Percentiles rank a stretch among this genome's conserved stretches.
Evolutionary conservation across 768 basidiomycete genomes (phyloP).

Genomic region (Daedalea quercina): DNA sequence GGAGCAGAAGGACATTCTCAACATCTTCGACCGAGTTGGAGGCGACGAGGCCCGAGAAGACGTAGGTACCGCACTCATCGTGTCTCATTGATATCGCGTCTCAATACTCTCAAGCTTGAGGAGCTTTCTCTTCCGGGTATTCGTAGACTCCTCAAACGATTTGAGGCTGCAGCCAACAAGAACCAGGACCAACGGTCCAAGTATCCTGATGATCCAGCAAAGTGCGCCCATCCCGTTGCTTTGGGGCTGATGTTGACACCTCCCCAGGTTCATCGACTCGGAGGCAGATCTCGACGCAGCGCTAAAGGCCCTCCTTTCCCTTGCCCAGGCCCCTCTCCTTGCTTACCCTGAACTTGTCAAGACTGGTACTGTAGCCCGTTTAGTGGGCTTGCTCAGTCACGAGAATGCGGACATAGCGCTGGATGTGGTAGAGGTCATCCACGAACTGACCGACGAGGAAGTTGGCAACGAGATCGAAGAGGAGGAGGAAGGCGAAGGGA

Average conservation of each 20-base stretch:
- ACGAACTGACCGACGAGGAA: conserved; percentile 96
- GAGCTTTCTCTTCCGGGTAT: conserved; percentile 64
- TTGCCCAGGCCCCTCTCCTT: conserved; percentile 76
- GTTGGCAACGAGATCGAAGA: conserved; percentile 72
- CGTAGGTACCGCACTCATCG: conserved; percentile 31
- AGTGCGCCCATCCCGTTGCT: conserved; percentile 41
- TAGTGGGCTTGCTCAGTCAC: conserved; percentile 86
- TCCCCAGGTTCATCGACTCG: conserved; percentile 90
- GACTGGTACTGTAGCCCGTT: conserved; percentile 58
- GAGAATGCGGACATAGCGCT: conserved; percentile 98
- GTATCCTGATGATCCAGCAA: conserved; percentile 86
- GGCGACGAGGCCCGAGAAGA: conserved; percentile 60
- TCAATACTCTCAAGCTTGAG: too few species aligned
- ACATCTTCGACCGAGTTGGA: conserved; percentile 81
- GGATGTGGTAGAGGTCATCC: conserved; percentile 85
- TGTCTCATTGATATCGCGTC: too few species aligned
- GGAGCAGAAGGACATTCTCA: conserved; percentile 92
- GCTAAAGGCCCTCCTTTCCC: conserved; percentile 80
- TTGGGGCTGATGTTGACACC: conserved; percentile 1
- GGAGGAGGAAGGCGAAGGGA: conserved; percentile 56
- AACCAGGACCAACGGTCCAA: conserved; percentile 97
- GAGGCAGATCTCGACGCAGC: conserved; percentile 91
- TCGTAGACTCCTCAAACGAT: conserved; percentile 64
- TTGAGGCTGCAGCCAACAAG: conserved; percentile 88
- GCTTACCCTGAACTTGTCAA: conserved; percentile 89